Base-by-base conservation (phyloP, 2,329 filamentous ascomycete genomes). In the Pseudocercospora crystallina region DNA sequence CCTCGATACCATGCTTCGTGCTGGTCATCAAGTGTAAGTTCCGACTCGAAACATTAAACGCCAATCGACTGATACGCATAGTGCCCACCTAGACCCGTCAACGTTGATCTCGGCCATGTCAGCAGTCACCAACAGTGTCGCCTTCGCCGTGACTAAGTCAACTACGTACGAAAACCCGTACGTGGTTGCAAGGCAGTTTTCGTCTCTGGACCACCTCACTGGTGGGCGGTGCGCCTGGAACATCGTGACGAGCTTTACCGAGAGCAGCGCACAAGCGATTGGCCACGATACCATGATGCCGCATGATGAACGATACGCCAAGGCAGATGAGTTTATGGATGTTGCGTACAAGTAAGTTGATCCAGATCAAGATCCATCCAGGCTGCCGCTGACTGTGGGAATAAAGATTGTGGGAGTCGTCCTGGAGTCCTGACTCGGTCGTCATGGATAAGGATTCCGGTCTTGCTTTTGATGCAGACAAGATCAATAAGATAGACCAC, bases 21-120 rank as follows among this genome's bases (percentile, higher is more conserved):
- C 39, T 2, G 47, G 47, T 5, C 31, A 43, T 30, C 71, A 80
- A 17, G 82, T 80, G n/a, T n/a, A n/a, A n/a, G n/a, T n/a, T n/a
- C n/a, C n/a, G n/a, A n/a, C n/a, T n/a, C n/a, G n/a, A n/a, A n/a
- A n/a, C n/a, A n/a, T n/a, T n/a, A n/a, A n/a, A n/a, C n/a, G n/a
- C n/a, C n/a, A n/a, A n/a, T n/a, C n/a, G n/a, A n/a, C n/a, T n/a
- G n/a, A n/a, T n/a, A n/a, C n/a, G n/a, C n/a, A n/a, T n/a, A n/a
- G n/a, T 0, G 80, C 82, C 0, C 82, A 85, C 58, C 84, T 81
- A 80, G 83, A 86, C 60, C 83, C 83, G 0, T 77, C 77, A 0
- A 84, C 84, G 60, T 78, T 81, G 3, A 82, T 85, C 47, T 76
- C 76, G 2, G 82, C 83, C 33, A 86, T 85, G 82, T 82, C 82